phyloP scores from a whole-genome alignment of 371 early-diverging fungal genomes.

The Circinella minor region DNA sequence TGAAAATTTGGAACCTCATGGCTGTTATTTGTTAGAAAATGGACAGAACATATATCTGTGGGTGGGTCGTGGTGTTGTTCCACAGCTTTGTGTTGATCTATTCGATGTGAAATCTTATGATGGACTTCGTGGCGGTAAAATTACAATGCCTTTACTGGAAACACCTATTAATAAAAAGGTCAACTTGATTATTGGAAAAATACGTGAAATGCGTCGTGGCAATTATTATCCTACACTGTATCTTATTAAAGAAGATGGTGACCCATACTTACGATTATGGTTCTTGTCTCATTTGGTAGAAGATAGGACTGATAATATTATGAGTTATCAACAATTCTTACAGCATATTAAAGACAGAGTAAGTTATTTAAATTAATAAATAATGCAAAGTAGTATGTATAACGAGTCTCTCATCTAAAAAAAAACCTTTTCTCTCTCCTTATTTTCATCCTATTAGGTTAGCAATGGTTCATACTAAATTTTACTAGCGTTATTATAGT shows the following conservation, averaged over 20 bases:
- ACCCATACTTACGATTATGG: slow-evolving; percentile 81
- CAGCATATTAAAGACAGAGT: slow-evolving; percentile 69
- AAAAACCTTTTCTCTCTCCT: too few species aligned
- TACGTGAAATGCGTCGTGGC: slow-evolving; percentile 62
- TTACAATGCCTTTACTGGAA: slow-evolving; percentile 63
- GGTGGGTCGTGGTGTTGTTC: slow-evolving; percentile 82
- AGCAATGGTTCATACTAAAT: too few species aligned
- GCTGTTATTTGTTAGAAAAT: slow-evolving; percentile 86
- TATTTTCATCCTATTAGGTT: too few species aligned
- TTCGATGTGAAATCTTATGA: slow-evolving; percentile 69
- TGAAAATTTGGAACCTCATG: slow-evolving; percentile 84
- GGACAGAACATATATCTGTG: slow-evolving; percentile 87
- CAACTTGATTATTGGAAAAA: slow-evolving; percentile 61
- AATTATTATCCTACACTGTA: slow-evolving; percentile 70
- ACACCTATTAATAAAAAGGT: slow-evolving; percentile 62
- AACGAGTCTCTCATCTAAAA: too few species aligned
- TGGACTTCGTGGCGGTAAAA: slow-evolving; percentile 65
- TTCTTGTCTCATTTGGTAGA: slow-evolving; percentile 89
- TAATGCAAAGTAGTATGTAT: too few species aligned
- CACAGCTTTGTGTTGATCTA: slow-evolving; percentile 74
- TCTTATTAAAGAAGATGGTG: slow-evolving; percentile 93
- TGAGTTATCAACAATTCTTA: slow-evolving; percentile 87
- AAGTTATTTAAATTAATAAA: background rate
- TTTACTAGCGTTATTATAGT: too few species aligned
- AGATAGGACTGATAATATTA: slow-evolving; percentile 84